Evolutionary conservation across 306 rosid genomes (phyloP).

Genomic region (Vicia villosa): DNA sequence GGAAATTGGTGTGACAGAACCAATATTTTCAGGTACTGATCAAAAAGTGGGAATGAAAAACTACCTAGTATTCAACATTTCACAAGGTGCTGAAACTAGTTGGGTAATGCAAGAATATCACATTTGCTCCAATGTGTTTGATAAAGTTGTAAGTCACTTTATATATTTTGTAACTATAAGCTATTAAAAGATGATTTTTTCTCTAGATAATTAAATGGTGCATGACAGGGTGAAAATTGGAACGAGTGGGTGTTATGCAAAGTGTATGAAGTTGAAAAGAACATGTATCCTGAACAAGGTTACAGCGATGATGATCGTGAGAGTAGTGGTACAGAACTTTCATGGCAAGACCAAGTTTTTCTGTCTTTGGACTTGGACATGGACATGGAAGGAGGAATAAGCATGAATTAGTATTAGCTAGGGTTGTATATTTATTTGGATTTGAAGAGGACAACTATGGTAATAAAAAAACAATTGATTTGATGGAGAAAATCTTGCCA

Average conservation of each 20-base stretch:
- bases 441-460: neutral
- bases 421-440: neutral
- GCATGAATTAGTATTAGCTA: neutral
- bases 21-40: slow-evolving; percentile 35
- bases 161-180: neutral
- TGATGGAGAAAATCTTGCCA: too few relatives aligned
- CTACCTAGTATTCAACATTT: slow-evolving; percentile 38
- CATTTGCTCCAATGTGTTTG: slow-evolving; percentile 29
- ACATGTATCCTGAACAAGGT: neutral
- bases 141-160: neutral
- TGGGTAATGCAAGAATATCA: slow-evolving; percentile 59
- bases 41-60: slow-evolving; percentile 52
- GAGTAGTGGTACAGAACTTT: slow-evolving; percentile 49
- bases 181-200: neutral
- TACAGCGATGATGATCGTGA: slow-evolving; percentile 42
- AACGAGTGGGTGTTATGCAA: slow-evolving; percentile 50
- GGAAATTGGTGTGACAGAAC: slow-evolving; percentile 36
- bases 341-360: slow-evolving; percentile 47
- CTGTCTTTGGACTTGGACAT: slow-evolving; percentile 35
- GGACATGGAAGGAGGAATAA: slow-evolving; percentile 40
- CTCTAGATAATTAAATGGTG: neutral
- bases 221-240: slow-evolving; percentile 2
- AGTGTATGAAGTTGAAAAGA: slow-evolving; percentile 40
- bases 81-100: slow-evolving; percentile 36
- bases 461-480: too few relatives aligned